Percentiles rank a stretch among this genome's conserved stretches.
phyloP scores from a whole-genome alignment of 78 protist species.

The Dictyostelium intermedium region DNA sequence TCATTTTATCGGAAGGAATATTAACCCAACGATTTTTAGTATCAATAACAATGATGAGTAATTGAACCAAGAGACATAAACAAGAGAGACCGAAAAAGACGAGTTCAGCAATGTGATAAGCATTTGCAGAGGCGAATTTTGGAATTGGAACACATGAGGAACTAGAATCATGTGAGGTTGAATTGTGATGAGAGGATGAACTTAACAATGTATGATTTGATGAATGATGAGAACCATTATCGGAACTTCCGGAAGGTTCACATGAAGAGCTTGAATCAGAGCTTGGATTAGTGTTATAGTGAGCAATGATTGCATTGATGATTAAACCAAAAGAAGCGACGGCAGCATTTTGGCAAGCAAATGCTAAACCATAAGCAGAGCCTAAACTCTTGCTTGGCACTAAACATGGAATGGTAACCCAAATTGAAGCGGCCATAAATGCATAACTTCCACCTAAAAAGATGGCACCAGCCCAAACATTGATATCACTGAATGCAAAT shows the following conservation, averaged over 20 bases:
- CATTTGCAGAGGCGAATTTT: not conserved
- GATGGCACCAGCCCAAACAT: conserved; percentile 46
- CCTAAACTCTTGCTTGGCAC: conserved; percentile 63
- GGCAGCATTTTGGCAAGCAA: conserved; percentile 78
- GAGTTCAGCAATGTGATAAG: not conserved
- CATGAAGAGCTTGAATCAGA: not conserved
- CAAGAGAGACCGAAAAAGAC: conserved; percentile 33
- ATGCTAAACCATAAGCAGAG: conserved; percentile 73
- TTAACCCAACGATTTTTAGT: conserved; percentile 21
- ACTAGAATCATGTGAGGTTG: not conserved
- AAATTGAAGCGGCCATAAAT: conserved; percentile 62
- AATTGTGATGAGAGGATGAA: too few relatives aligned
- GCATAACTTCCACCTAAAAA: conserved; percentile 64
- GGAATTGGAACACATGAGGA: not conserved
- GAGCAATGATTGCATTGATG: conserved; percentile 31
- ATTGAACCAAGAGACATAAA: not conserved
- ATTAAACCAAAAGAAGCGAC: conserved; percentile 19
- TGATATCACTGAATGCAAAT: conserved; percentile 11
- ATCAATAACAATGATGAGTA: conserved; percentile 14
- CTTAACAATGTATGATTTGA: not conserved
- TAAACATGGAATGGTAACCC: conserved; percentile 63
- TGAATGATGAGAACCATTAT: not conserved
- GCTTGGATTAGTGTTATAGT: not conserved
- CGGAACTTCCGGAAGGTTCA: not conserved
- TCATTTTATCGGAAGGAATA: conserved; percentile 55